Evolutionary conservation across 148 eudicot species (phyloP).

Genomic region (Gaultheria prostrata): DNA sequence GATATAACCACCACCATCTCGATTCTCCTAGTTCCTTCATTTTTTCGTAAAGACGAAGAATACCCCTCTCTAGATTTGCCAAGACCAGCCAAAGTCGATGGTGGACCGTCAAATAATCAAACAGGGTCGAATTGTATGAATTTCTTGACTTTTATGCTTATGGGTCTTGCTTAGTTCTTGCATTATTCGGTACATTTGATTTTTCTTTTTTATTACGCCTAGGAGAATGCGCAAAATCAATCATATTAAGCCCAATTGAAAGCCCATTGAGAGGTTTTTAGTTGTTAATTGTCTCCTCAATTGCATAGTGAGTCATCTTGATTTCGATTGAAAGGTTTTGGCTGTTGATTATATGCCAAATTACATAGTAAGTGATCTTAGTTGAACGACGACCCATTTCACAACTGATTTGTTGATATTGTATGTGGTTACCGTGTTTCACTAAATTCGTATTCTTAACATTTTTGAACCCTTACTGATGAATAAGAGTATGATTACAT

Average conservation of each 20-base stretch:
- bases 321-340: background rate
- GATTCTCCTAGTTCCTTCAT: background rate
- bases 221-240: too few species aligned
- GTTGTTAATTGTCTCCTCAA: background rate
- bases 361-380: background rate
- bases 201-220: too few species aligned
- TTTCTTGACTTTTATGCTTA: background rate
- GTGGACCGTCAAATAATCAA: background rate
- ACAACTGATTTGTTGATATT: too few species aligned
- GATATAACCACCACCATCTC: constrained; percentile 9
- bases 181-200: background rate
- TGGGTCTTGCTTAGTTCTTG: constrained; percentile 2
- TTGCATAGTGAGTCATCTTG: background rate
- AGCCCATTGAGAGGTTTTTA: background rate
- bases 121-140: constrained; percentile 8
- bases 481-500: too few species aligned
- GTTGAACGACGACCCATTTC: background rate
- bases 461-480: too few species aligned
- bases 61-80: background rate
- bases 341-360: background rate
- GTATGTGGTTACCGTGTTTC: too few species aligned
- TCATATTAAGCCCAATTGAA: too few species aligned
- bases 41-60: background rate
- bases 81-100: background rate
- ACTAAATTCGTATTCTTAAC: too few species aligned